phyloP scores from a whole-genome alignment of 768 basidiomycete genomes.

The Mycena galopus region DNA sequence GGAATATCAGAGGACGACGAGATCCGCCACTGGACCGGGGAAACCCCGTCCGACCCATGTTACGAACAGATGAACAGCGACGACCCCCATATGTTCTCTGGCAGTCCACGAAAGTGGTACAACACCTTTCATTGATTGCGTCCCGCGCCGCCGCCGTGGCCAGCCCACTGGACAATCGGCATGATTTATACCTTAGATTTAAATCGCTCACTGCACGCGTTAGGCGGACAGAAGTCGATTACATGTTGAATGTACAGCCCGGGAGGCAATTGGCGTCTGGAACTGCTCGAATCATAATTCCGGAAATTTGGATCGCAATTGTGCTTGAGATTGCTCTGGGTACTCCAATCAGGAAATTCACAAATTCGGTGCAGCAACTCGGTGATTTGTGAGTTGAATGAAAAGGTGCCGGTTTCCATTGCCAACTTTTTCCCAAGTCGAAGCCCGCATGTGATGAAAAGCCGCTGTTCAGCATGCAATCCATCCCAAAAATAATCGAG shows the following conservation, averaged over 20 bases:
- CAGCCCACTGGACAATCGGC: not conserved
- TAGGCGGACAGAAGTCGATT: not conserved
- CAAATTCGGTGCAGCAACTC: too few species aligned
- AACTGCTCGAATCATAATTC: not conserved
- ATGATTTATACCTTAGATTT: not conserved
- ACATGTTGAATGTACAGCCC: not conserved
- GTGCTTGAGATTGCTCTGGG: too few species aligned
- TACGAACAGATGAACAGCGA: not conserved
- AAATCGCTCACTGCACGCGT: not conserved
- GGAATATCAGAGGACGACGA: slow-evolving; percentile 15
- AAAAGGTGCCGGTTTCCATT: too few species aligned
- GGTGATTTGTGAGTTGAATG: too few species aligned
- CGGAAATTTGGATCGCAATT: too few species aligned
- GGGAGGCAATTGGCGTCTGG: not conserved
- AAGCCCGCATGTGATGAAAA: too few species aligned
- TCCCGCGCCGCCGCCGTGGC: not conserved
- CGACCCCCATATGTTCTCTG: not conserved
- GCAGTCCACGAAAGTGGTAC: slow-evolving; percentile 8
- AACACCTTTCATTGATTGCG: not conserved
- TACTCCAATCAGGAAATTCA: too few species aligned
- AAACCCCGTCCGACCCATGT: not conserved
- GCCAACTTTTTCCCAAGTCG: too few species aligned
- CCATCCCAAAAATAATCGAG: too few species aligned
- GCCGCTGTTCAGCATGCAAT: too few species aligned
- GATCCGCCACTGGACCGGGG: not conserved